Evolutionary conservation across 2,329 filamentous ascomycete genomes (phyloP), one percentile per base, ranked within the genome.

Genomic region (Incumbomyces lentus): DNA sequence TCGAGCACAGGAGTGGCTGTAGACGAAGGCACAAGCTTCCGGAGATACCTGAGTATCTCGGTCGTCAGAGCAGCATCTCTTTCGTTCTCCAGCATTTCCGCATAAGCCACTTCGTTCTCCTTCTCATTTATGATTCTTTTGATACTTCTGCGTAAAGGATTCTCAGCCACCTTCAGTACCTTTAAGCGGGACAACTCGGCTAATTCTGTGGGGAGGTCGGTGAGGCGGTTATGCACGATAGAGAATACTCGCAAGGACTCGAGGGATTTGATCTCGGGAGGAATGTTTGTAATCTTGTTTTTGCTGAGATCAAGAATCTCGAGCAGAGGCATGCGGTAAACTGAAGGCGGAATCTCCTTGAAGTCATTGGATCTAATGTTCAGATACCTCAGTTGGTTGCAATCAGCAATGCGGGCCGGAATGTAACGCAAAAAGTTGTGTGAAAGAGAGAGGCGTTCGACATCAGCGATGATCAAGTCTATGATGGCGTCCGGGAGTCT

Each of bases 231-330:
- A 60, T 85, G 86, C 55, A 86, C 84, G 31, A 95, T 76, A 2
- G 88, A 89, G 46, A 96, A 72, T 13, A 95, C 89, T 60, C 94
- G 93, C 53, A 96, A 70, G 1, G 86, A 94, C 4, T 81, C 82
- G 58, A 96, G 72, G 59, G 81, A 86, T 50, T 77, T 78, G 51
- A 95, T 85, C 45, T 89, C 84, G 39, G 82, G 78, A 0, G 90
- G 88, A 1, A 96, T 74, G 8, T 76, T 70, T 40, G 76, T 78
- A 51, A 96, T 80, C 62, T 84, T 86, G 62, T 96, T 96, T 57
- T 86, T 79, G 62, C 88, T 89, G 46, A 96, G 75, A 66, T 96
- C 90, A 51, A 96, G 76, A 49, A 95, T 95, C 66, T 96, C 89
- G 46, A 96, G 76, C 30, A 87, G 84, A 44, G 79, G 82, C 51